Conservation (phyloP, 768 basidiomycete genomes). For the Xerocomellus dryophilus region DNA sequence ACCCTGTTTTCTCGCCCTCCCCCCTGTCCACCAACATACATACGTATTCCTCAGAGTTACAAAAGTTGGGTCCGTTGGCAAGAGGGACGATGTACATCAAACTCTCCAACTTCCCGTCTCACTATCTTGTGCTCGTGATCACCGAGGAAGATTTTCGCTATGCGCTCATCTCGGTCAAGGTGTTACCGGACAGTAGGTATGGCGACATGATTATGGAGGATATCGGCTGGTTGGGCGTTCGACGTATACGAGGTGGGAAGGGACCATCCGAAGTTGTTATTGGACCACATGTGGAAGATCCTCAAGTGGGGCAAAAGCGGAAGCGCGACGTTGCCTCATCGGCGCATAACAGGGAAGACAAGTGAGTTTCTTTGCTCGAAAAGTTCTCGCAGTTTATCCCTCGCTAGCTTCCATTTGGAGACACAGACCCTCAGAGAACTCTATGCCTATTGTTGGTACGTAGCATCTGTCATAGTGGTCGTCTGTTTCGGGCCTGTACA, state of each 20-base stretch:
- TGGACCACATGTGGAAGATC: constrained; percentile 16
- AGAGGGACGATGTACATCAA: constrained; percentile 73
- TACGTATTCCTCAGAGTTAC: constrained; percentile 47
- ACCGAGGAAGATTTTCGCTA: constrained; percentile 76
- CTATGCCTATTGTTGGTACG: constrained; percentile 85
- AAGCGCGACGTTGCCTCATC: constrained; percentile 23
- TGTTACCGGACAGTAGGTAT: constrained; percentile 52
- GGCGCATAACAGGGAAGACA: constrained; percentile 22
- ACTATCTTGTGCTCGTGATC: constrained; percentile 84
- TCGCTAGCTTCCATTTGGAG: constrained; percentile 57
- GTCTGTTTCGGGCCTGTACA: not conserved
- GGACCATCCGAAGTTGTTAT: constrained; percentile 16
- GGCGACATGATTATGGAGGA: constrained; percentile 68
- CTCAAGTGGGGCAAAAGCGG: constrained; percentile 28
- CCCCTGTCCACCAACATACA: not conserved
- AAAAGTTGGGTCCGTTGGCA: constrained; percentile 63
- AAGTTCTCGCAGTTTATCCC: not conserved
- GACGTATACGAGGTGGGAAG: constrained; percentile 56
- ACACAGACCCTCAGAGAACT: constrained; percentile 72
- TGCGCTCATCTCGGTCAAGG: constrained; percentile 70
- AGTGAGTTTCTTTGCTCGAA: constrained; percentile 15
- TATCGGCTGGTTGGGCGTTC: constrained; percentile 74
- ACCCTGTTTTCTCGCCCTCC: constrained; percentile 1
- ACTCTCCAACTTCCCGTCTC: constrained; percentile 68
- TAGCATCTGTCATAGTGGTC: not conserved